Base-by-base conservation (phyloP, 352 stramenopile genomes). In the Aphanomyces euteiches region DNA sequence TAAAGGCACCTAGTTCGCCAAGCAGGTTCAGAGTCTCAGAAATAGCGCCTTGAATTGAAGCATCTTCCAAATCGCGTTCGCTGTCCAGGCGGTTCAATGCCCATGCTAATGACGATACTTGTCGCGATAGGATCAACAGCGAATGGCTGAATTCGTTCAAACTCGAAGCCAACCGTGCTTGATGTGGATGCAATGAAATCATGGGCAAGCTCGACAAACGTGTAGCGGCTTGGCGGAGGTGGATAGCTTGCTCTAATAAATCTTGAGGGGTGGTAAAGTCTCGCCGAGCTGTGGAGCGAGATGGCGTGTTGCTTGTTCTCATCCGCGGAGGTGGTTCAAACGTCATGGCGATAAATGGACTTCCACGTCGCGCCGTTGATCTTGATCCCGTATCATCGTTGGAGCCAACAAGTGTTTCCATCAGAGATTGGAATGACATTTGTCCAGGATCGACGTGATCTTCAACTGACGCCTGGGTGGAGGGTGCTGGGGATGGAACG, bases 111-210 rank as follows among this genome's bases (percentile, higher is more conserved):
- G 50, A 58, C 50, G 50, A 19, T 8, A 58, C 50, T 58, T 58
- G 50, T 7, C 50, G 50, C 8, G 50, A 58, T 1, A 58, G 50
- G 15, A 36, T 12, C 54, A 61, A 10, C n/a, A 61, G 19, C n/a
- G 54, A 19, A n/a, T 61, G 19, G 54, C 17, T 61, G 43, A 61
- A 61, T 39, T 37, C 54, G 34, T 41, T 61, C 19, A 40, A 61
- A 39, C 19, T 40, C 1, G 17, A 40, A 7, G 17, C 54, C 5
- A 41, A 17, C 5, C 17, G 54, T 8, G 54, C 19, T 40, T 41
- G 5, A 10, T 19, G 37, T 12, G 43, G 43, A 50, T 50, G 43
- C 6, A 40, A 17, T 12, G 54, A 61, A 39, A 37, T 41, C 34
- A 37, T 39, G 21, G 21, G 50, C 17, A 37, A 2, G 7, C n/a